These are phyloP conservation scores for Rhizophagus sp. DNA, from an alignment of 192 early-diverging fungal species.

Conservation along the genomic window DNA sequence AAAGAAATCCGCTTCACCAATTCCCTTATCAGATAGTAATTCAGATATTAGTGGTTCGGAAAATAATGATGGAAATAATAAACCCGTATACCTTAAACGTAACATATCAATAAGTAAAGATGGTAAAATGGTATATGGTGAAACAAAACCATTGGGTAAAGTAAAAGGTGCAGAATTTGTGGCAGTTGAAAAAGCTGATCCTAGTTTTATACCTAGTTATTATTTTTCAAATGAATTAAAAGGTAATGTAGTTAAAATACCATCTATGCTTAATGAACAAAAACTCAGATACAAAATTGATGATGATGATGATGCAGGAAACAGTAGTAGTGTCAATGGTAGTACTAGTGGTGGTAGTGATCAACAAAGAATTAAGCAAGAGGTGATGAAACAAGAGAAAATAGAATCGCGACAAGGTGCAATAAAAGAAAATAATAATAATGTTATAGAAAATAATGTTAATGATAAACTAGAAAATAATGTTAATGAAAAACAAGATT, in stretches of 20 bases:
- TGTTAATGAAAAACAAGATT: neutral
- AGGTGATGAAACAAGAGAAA: too few species aligned
- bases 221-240: neutral
- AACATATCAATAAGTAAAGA: slow-evolving; percentile 29
- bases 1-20: neutral
- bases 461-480: neutral
- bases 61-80: neutral
- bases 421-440: neutral
- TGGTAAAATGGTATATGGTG: slow-evolving; percentile 23
- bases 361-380: neutral
- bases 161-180: slow-evolving; percentile 24
- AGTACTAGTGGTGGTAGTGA: too few species aligned
- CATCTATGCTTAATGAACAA: neutral
- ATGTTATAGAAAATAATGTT: neutral
- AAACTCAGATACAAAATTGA: neutral
- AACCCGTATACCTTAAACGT: neutral
- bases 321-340: too few species aligned
- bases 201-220: slow-evolving; percentile 5
- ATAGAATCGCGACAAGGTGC: too few species aligned
- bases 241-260: neutral
- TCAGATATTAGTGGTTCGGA: neutral
- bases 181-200: slow-evolving; percentile 19
- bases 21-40: neutral
- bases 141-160: slow-evolving; percentile 25
- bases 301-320: neutral